A percentile compares a stretch with the other conserved stretches of the same genome.
Evolutionary conservation across 192 early-diverging fungal species (phyloP).

Genomic region (Coemansia sp.): DNA sequence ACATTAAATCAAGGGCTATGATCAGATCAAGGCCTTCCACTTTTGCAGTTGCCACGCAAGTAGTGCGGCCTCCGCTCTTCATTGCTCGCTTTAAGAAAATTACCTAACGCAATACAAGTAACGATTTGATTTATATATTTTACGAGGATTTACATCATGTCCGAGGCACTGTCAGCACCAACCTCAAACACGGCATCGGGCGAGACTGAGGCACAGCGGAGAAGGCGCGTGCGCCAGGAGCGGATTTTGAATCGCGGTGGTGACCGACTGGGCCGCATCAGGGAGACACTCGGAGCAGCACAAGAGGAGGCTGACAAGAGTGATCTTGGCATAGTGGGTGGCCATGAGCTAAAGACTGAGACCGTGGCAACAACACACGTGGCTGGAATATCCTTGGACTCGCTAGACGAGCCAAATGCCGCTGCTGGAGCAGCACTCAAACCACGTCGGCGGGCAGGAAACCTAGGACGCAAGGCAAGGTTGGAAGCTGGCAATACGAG

Average conservation of each 20-base stretch:
- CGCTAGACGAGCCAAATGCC: constrained; percentile 6
- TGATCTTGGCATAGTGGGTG: constrained; percentile 39
- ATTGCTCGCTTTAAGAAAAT: neutral
- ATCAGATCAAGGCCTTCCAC: neutral
- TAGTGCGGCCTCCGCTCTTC: neutral
- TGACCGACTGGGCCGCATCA: constrained; percentile 47
- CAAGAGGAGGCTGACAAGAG: constrained; percentile 26
- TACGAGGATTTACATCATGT: constrained; percentile 9
- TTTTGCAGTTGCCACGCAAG: neutral
- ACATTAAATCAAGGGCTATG: neutral
- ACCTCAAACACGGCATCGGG: neutral
- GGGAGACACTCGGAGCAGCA: constrained; percentile 29
- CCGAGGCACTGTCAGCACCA: neutral
- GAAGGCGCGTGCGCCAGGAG: constrained; percentile 45
- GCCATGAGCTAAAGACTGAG: constrained; percentile 35
- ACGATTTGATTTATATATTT: constrained; percentile 4
- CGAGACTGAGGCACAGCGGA: constrained; percentile 40
- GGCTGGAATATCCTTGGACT: constrained; percentile 19
- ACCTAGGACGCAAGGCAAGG: constrained; percentile 45
- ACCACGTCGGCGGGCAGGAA: constrained; percentile 40
- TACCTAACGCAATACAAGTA: neutral
- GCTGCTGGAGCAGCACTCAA: neutral
- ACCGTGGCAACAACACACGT: constrained; percentile 6
- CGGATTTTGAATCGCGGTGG: constrained; percentile 47
- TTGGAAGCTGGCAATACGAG: constrained; percentile 12